phyloP scores from a whole-genome alignment of 257 asterid genomes.

The Solanum clarkiae region DNA sequence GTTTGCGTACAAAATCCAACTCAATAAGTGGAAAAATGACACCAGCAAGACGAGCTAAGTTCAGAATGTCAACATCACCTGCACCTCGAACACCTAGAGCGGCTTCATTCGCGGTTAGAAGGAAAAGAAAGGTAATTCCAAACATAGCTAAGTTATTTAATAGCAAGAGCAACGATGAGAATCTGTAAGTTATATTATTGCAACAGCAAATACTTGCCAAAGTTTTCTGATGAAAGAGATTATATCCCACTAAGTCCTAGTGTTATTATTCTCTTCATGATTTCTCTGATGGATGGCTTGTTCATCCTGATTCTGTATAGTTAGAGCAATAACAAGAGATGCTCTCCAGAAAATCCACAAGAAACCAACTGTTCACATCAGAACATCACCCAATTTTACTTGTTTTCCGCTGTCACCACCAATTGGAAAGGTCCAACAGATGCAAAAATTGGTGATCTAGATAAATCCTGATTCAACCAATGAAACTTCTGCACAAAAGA shows the following conservation, averaged over 20 bases:
- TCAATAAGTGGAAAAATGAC: slow-evolving; percentile 28
- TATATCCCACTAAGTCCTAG: neutral
- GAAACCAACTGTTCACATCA: neutral
- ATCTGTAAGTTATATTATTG: neutral
- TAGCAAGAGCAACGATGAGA: slow-evolving; percentile 19
- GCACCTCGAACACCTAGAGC: slow-evolving; percentile 24
- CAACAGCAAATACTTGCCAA: slow-evolving; percentile 8
- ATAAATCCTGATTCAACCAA: neutral
- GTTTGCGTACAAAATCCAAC: slow-evolving; percentile 16
- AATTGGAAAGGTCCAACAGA: neutral
- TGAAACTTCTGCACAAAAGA: neutral
- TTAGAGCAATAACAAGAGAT: neutral
- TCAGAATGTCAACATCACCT: slow-evolving; percentile 36
- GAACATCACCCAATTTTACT: neutral
- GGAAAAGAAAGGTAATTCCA: slow-evolving; percentile 57
- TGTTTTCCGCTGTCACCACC: neutral
- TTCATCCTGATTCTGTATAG: slow-evolving; percentile 1
- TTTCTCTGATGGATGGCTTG: neutral
- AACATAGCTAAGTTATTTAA: slow-evolving; percentile 39
- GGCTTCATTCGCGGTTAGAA: slow-evolving; percentile 35
- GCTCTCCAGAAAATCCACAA: neutral
- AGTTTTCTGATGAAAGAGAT: slow-evolving; percentile 13
- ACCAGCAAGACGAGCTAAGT: slow-evolving; percentile 36
- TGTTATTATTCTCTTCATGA: neutral
- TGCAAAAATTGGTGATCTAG: neutral